These are phyloP conservation scores for Trametes sanguinea DNA, from an alignment of 768 basidiomycete genomes.

Conservation along the genomic window DNA sequence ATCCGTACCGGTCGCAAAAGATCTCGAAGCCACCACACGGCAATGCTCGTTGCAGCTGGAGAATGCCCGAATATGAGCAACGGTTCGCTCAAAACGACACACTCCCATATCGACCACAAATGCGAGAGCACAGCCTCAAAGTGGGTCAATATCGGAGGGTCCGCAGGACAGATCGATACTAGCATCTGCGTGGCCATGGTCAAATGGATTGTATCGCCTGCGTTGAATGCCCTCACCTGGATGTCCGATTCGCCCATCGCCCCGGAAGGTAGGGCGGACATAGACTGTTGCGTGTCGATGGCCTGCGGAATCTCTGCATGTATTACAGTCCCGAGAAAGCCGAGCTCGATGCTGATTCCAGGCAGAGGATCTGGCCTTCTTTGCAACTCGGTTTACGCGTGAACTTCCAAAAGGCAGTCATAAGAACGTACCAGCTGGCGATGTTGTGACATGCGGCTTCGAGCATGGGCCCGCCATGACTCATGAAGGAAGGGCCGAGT, in stretches of 20 bases:
- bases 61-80: conserved; percentile 80
- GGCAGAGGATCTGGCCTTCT: conserved; percentile 77
- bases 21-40: conserved; percentile 91
- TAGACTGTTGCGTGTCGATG: conserved; percentile 66
- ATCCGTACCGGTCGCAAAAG: conserved; percentile 73
- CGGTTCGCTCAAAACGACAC: conserved; percentile 87
- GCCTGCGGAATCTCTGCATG: conserved; percentile 70
- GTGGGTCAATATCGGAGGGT: conserved; percentile 57
- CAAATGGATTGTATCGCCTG: not conserved
- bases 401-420: not conserved
- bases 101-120: conserved; percentile 92
- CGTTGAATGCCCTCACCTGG: not conserved
- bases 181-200: conserved; percentile 50
- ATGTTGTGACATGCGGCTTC: conserved; percentile 88
- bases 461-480: conserved; percentile 76
- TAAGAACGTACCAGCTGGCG: conserved; percentile 65
- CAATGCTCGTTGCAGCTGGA: conserved; percentile 82
- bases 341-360: conserved; percentile 72
- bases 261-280: conserved; percentile 4
- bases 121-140: conserved; percentile 68
- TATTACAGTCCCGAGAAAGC: conserved; percentile 79
- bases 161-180: conserved; percentile 60
- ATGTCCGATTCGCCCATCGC: conserved; percentile 13
- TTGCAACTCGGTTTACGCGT: conserved; percentile 25
- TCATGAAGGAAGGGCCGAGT: conserved; percentile 74